A percentile compares a stretch with the other conserved stretches of the same genome.
These are phyloP conservation scores for Cornus florida DNA, from an alignment of 148 eudicot species.

Conservation along the genomic window DNA sequence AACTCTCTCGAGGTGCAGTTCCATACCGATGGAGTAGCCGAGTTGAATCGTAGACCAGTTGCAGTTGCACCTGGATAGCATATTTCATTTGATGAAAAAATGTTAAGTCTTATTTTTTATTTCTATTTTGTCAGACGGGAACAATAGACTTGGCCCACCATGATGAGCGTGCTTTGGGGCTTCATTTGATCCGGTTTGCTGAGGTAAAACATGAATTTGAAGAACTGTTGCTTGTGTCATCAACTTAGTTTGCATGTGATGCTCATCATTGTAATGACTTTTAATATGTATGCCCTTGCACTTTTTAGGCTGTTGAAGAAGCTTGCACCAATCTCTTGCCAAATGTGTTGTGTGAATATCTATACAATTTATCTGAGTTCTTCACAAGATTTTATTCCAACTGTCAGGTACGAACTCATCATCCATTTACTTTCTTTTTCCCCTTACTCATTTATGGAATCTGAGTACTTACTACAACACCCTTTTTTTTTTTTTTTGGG, in stretches of 20 bases:
- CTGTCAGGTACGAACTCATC: slow-evolving; percentile 60
- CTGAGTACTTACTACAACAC: no score
- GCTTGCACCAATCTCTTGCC: slow-evolving; percentile 80
- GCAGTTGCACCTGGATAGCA: no score
- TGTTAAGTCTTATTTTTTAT: not conserved
- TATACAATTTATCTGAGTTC: slow-evolving; percentile 66
- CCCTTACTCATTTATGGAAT: no score
- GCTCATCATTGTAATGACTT: not conserved
- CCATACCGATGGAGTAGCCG: no score
- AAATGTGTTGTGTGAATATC: slow-evolving; percentile 73
- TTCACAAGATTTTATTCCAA: slow-evolving; percentile 71
- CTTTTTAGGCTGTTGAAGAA: slow-evolving; percentile 74
- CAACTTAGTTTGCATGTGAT: not conserved
- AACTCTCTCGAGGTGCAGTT: no score
- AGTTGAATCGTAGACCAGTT: no score
- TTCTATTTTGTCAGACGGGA: slow-evolving; percentile 41
- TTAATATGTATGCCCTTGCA: not conserved
- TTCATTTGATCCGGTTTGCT: slow-evolving; percentile 83
- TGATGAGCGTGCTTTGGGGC: slow-evolving; percentile 77
- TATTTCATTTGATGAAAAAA: no score
- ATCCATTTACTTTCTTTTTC: not conserved
- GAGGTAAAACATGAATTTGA: slow-evolving; percentile 50
- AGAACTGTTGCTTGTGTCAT: not conserved
- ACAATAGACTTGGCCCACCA: slow-evolving; percentile 52
- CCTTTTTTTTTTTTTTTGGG: no score